Evolutionary conservation across 2,329 filamentous ascomycete species (phyloP).

Genomic region (Metarhizium rileyi): DNA sequence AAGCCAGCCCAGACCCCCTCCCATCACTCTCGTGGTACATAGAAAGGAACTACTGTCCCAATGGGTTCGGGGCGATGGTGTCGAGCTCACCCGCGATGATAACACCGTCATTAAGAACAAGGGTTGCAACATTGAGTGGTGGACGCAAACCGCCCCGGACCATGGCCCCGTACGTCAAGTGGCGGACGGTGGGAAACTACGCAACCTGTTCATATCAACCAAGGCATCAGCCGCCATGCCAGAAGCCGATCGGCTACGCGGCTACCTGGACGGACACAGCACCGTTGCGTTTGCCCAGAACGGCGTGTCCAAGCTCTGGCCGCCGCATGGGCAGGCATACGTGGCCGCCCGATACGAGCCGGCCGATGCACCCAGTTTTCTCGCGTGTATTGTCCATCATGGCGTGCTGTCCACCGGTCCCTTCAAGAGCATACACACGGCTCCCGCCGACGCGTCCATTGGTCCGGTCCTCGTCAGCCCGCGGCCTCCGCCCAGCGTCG

Average conservation of each 20-base stretch:
- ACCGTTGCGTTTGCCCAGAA: constrained; percentile 82
- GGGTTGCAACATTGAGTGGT: constrained; percentile 43
- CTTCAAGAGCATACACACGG: constrained; percentile 44
- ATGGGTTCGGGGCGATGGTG: constrained; percentile 35
- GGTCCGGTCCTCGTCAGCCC: constrained; percentile 33
- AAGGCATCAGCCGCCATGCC: constrained; percentile 62
- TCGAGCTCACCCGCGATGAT: constrained; percentile 31
- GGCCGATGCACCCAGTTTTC: constrained; percentile 51
- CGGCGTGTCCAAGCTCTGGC: constrained; percentile 64
- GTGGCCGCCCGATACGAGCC: constrained; percentile 28
- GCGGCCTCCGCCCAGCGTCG: constrained; percentile 7
- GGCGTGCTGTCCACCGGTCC: constrained; percentile 41
- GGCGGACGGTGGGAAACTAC: constrained; percentile 36
- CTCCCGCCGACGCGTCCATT: constrained; percentile 36
- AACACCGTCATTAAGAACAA: constrained; percentile 21
- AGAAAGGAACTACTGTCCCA: constrained; percentile 37
- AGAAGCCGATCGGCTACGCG: constrained; percentile 46
- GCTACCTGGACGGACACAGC: constrained; percentile 53
- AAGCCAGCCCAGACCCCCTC: constrained; percentile 49
- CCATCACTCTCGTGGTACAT: constrained; percentile 74
- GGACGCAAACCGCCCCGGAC: constrained; percentile 35
- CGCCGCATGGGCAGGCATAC: constrained; percentile 38
- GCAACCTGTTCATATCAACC: constrained; percentile 67
- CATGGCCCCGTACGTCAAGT: constrained; percentile 30
- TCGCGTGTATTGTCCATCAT: constrained; percentile 55